Base-by-base conservation (phyloP, 148 eudicot species). In the Salicornia ramosissima region DNA sequence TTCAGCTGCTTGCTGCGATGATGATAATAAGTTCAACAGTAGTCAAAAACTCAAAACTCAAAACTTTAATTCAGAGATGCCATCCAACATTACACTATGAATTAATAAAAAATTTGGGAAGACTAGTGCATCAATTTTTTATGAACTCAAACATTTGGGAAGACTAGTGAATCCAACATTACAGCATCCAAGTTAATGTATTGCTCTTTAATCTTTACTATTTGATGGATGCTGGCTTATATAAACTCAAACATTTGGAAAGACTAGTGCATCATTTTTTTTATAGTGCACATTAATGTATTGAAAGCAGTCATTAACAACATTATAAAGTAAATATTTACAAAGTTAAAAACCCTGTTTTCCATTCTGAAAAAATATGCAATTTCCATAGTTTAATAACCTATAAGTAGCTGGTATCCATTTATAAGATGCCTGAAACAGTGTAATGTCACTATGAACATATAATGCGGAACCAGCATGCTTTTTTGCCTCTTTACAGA, bases 1-100 rank as follows among this genome's bases (percentile, higher is more conserved):
- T 79, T 88, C 64, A 94, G 86, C 77, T 87, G 91, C 75, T 90
- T 94, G 65, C 97, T 90, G 93, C 88, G 72, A 64, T 12, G 46
- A 57, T 22, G 10, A 13, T 39, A 15, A 13, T 39, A 15, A 47
- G 54, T 33, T 59, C 26, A 56, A 43, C 16, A 30, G 29, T 43
- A 18, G 21, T 70, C 12, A 28, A 18, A 56, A 28, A 49, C 18
- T 46, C 60, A 46, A 36, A 8, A 36, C 58, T 25, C 24, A 60
- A 33, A 50, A 19, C n/a, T n/a, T n/a, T n/a, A n/a, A n/a, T n/a
- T n/a, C n/a, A n/a, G n/a, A n/a, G 10, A 25, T 15, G 11, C 28
- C 58, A 60, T 33, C 59, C 10, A 45, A 11, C 10, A 34, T 49
- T 54, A 26, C 42, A 43, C 40, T 36, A 36, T 36, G 40, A 36